These are phyloP conservation scores for Neolentinus lepideus DNA, from an alignment of 1,284 basidiomycete genomes.

Conservation along the genomic window DNA sequence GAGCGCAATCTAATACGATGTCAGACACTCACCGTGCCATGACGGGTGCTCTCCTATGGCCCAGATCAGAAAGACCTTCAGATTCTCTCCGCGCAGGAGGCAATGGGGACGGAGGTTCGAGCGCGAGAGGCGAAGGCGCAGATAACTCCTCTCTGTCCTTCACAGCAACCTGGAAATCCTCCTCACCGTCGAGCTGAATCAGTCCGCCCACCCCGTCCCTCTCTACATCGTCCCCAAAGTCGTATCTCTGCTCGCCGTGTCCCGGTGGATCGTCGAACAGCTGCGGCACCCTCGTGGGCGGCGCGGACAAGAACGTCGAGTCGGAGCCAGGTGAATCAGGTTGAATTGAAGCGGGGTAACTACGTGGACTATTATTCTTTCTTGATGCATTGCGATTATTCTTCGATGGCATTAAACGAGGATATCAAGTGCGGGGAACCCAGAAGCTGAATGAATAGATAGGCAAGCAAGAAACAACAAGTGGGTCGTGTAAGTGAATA, in stretches of 20 bases:
- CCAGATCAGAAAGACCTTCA: constrained; percentile 2
- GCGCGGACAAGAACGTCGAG: not conserved
- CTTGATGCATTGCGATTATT: constrained; percentile 1
- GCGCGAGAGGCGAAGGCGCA: not conserved
- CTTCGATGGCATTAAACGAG: constrained; percentile 1
- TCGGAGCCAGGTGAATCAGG: not conserved
- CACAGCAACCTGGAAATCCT: not conserved
- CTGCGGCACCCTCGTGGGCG: not conserved
- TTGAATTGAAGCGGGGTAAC: not conserved
- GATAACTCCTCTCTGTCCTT: not conserved
- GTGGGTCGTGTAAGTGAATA: not conserved
- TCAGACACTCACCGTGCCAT: constrained; percentile 19
- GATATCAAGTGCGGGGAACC: not conserved
- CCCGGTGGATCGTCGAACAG: not conserved
- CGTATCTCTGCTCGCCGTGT: not conserved
- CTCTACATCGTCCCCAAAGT: not conserved
- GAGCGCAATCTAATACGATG: not conserved
- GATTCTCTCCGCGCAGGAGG: not conserved
- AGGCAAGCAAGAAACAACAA: not conserved
- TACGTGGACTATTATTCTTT: not conserved
- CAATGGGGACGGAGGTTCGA: not conserved
- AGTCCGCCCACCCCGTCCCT: not conserved
- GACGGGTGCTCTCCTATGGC: constrained; percentile 20
- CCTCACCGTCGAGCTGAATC: not conserved
- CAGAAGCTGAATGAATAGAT: not conserved